Evolutionary conservation across 768 basidiomycete genomes (phyloP), one percentile per base, ranked within the genome.

Genomic region (Tulasnella calospora): DNA sequence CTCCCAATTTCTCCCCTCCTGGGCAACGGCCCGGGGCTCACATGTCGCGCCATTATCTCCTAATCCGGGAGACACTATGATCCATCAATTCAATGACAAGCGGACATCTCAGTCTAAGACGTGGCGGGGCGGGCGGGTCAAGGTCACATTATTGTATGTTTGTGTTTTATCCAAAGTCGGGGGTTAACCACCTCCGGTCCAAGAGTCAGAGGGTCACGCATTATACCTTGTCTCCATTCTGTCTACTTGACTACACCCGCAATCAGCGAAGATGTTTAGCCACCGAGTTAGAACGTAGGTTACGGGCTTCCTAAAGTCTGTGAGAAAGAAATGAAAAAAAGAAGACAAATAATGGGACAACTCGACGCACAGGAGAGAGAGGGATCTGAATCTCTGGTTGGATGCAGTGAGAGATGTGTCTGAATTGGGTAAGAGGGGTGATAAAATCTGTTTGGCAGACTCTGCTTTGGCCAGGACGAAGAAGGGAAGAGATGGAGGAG

Each of bases 31-130:
- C 61, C 61, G 61, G 61, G 35, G 61, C 61, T 67, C 61, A 67
- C 61, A 67, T 67, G 61, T 67, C 33, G 61, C 61, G n/a, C 57
- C 57, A 67, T 67, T 67, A 67, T 67, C 61, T 67, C 61, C 61
- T 67, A 67, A 67, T 67, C 27, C 61, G 61, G 61, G 44, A 44
- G 15, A 67, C 30, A n/a, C 23, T n/a, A 17, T 41, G n/a, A n/a
- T 17, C 46, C 57, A 61, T 61, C 61, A 35, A 67, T 67, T 51
- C 9, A 51, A n/a, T 51, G 51, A 51, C 23, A 23, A 23, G 61
- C 7, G 55, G 23, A 5, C 55, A 8, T 57, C 55, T 67, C 61
- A 67, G 10, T 33, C 61, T 35, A 12, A 67, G 61, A 67, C 33
- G 61, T 35, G 61, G 61, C 61, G 61, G 27, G 61, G 33, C 61